Percentiles rank a stretch among this genome's conserved stretches.
Conservation (phyloP, 371 early-diverging fungal species). For the Haplosporangium sp. region DNA sequence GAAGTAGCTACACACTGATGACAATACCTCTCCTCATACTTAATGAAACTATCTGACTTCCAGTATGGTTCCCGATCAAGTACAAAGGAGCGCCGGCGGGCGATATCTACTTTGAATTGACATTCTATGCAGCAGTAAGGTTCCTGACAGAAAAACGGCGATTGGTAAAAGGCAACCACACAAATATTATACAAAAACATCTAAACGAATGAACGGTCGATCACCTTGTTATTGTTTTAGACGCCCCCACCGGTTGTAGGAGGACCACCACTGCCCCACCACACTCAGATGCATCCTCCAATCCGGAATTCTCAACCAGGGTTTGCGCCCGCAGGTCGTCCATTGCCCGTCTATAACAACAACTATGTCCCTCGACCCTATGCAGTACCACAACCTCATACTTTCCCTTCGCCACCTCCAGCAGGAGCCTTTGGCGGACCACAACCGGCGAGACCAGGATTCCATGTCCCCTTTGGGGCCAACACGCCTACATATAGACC, state of each 20-base stretch:
- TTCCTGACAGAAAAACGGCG: background rate
- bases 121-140: slow-evolving; percentile 41
- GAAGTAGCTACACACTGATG: background rate
- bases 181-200: background rate
- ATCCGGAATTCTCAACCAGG: slow-evolving; percentile 22
- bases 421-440: background rate
- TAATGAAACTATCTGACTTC: background rate
- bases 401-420: background rate
- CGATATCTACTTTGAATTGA: slow-evolving; percentile 50
- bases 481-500: slow-evolving; percentile 10
- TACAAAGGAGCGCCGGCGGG: slow-evolving; percentile 32
- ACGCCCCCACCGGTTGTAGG: slow-evolving; percentile 16
- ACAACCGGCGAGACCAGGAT: slow-evolving; percentile 8
- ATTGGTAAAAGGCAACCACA: background rate
- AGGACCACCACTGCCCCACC: background rate
- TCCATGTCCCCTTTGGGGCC: slow-evolving; percentile 1
- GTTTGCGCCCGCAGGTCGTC: slow-evolving; percentile 12
- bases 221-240: background rate
- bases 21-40: background rate
- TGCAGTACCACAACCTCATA: slow-evolving; percentile 6
- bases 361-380: slow-evolving; percentile 12
- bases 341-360: slow-evolving; percentile 12
- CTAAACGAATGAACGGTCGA: background rate
- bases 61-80: slow-evolving; percentile 52
- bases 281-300: slow-evolving; percentile 9